phyloP scores from a whole-genome alignment of 371 early-diverging fungal species.

The Syncephalastrum sp. region DNA sequence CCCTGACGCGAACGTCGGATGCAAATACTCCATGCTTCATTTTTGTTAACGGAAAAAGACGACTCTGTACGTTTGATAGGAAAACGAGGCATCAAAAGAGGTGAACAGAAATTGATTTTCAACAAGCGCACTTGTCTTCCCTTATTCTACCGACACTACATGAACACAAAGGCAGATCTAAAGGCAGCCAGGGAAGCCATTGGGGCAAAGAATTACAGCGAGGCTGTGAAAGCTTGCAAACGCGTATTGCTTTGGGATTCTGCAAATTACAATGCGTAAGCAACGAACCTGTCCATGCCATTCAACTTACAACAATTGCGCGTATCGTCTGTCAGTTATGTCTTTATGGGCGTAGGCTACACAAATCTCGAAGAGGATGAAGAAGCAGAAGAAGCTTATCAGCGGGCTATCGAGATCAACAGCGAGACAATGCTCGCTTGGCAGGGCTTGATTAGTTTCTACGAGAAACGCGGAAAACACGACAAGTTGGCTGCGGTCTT shows the following conservation, averaged over 20 bases:
- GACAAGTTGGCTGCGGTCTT: constrained; percentile 44
- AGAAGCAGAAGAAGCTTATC: constrained; percentile 70
- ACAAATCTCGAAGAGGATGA: constrained; percentile 64
- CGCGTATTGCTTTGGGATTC: constrained; percentile 72
- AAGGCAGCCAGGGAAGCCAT: constrained; percentile 82
- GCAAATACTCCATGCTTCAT: too few relatives aligned
- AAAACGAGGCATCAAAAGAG: too few relatives aligned
- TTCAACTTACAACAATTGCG: not conserved
- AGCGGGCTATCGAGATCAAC: constrained; percentile 64
- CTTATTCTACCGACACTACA: constrained; percentile 16
- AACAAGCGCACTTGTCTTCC: too few relatives aligned
- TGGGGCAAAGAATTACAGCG: constrained; percentile 66
- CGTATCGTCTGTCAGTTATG: constrained; percentile 38
- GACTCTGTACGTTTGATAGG: too few relatives aligned
- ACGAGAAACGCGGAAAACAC: constrained; percentile 54
- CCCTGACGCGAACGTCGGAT: too few relatives aligned
- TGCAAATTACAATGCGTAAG: constrained; percentile 80
- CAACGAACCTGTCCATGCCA: not conserved
- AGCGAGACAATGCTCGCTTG: constrained; percentile 68
- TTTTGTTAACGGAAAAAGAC: too few relatives aligned
- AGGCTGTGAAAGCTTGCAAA: constrained; percentile 69
- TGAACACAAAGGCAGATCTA: constrained; percentile 65
- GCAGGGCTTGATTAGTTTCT: constrained; percentile 70
- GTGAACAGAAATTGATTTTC: too few relatives aligned
- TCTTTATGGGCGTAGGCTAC: constrained; percentile 79